Evolutionary conservation across 345 rosid genomes (phyloP).

Genomic region (Boechera divaricarpa): DNA sequence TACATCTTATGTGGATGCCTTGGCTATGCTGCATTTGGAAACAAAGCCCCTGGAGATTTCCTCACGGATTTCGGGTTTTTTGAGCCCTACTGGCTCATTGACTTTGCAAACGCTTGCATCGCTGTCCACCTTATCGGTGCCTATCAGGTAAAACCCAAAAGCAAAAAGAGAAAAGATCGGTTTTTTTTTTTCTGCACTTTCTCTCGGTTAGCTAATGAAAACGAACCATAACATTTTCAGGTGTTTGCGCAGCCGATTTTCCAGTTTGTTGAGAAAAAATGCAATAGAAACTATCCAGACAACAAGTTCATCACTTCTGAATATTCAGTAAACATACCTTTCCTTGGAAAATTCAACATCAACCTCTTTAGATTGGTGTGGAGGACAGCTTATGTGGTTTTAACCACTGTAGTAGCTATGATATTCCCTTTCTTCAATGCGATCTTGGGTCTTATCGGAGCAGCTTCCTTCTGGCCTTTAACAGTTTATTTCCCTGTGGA

Average conservation of each 20-base stretch:
- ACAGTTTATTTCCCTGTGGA: constrained; percentile 91
- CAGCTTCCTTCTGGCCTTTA: constrained; percentile 88
- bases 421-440: constrained; percentile 93
- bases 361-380: constrained; percentile 73
- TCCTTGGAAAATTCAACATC: constrained; percentile 52
- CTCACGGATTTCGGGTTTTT: constrained; percentile 93
- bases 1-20: constrained; percentile 74
- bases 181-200: background rate
- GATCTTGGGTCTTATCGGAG: constrained; percentile 81
- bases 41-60: constrained; percentile 87
- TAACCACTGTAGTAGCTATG: constrained; percentile 77
- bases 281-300: constrained; percentile 67
- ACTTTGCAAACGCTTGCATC: constrained; percentile 81
- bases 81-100: constrained; percentile 89
- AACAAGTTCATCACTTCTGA: constrained; percentile 65
- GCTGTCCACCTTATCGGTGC: constrained; percentile 83
- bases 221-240: constrained; percentile 44
- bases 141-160: constrained; percentile 67
- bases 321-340: constrained; percentile 56
- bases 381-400: constrained; percentile 75
- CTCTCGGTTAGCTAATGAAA: background rate
- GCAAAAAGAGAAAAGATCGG: background rate
- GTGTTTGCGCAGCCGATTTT: constrained; percentile 84
- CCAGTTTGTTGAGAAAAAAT: constrained; percentile 63
- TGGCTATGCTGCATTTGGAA: constrained; percentile 96